A percentile compares a stretch with the other conserved stretches of the same genome.
Evolutionary conservation across 306 rosid species (phyloP).

Genomic region (Sesbania bispinosa): DNA sequence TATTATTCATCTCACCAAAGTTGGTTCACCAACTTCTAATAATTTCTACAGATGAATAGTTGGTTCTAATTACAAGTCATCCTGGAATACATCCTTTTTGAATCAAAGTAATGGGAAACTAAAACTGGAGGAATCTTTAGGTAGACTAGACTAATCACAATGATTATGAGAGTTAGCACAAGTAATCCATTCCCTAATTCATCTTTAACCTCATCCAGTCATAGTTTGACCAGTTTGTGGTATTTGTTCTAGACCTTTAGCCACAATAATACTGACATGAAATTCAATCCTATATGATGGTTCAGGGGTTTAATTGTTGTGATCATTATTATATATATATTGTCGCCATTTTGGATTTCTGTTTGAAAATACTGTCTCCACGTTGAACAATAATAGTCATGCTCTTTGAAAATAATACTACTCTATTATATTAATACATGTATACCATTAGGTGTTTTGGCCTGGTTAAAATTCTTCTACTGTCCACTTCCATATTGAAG

Average conservation of each 20-base stretch:
- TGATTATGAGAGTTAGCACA: slow-evolving; percentile 19
- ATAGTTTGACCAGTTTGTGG: slow-evolving; percentile 23
- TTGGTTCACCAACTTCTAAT: slow-evolving; percentile 44
- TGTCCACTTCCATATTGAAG: not conserved
- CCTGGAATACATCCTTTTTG: not conserved
- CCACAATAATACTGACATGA: no score
- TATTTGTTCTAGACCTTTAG: slow-evolving; percentile 15
- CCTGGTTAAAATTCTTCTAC: not conserved
- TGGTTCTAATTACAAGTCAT: slow-evolving; percentile 13
- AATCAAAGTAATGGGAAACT: slow-evolving; percentile 1
- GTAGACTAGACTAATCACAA: slow-evolving; percentile 21
- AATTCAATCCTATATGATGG: no score
- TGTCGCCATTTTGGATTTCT: no score
- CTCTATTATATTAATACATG: not conserved
- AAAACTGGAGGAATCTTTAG: slow-evolving; percentile 23
- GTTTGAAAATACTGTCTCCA: slow-evolving; percentile 27
- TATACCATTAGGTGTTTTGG: not conserved
- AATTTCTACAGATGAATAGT: slow-evolving; percentile 13
- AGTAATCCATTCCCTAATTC: slow-evolving; percentile 1
- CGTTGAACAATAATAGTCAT: slow-evolving; percentile 18
- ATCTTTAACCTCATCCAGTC: slow-evolving; percentile 2
- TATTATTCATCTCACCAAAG: no score
- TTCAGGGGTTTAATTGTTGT: no score
- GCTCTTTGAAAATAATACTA: slow-evolving; percentile 1
- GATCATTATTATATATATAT: no score